Evolutionary conservation across 1,139 yeast species (phyloP).

Genomic region (Yamadazyma triangularis): DNA sequence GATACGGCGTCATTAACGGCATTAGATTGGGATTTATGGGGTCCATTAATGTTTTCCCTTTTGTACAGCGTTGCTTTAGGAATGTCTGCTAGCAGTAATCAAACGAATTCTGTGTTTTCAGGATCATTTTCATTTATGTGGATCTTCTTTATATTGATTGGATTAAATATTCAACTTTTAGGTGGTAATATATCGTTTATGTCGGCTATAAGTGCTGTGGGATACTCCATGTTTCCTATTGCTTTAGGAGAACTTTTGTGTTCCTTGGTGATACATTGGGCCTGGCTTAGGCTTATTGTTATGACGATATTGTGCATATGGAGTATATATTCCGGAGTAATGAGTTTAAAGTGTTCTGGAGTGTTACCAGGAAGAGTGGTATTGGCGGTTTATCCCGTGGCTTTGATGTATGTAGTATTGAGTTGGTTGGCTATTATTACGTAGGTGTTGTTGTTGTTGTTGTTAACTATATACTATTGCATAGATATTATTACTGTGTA

Average conservation of each 20-base stretch:
- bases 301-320: slow-evolving; percentile 56
- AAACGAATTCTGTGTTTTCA: slow-evolving; percentile 47
- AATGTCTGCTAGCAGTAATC: slow-evolving; percentile 32
- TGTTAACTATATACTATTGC: no score
- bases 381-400: slow-evolving; percentile 78
- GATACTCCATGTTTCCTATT: slow-evolving; percentile 78
- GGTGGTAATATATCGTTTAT: slow-evolving; percentile 70
- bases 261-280: slow-evolving; percentile 48
- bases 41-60: slow-evolving; percentile 73
- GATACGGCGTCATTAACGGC: slow-evolving; percentile 15
- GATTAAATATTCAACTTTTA: slow-evolving; percentile 66
- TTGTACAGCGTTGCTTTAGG: slow-evolving; percentile 56
- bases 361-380: slow-evolving; percentile 65
- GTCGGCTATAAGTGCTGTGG: slow-evolving; percentile 77
- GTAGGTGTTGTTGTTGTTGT: no score
- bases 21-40: slow-evolving; percentile 87
- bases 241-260: slow-evolving; percentile 62
- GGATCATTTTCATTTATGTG: slow-evolving; percentile 46
- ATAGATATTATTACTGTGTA: no score
- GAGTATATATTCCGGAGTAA: slow-evolving; percentile 69
- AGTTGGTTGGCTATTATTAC: slow-evolving; percentile 79
- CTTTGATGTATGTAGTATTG: slow-evolving; percentile 63
- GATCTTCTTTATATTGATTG: slow-evolving; percentile 58
- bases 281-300: slow-evolving; percentile 50
- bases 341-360: slow-evolving; percentile 65